A percentile compares a stretch with the other conserved stretches of the same genome.
Evolutionary conservation across 345 rosid species (phyloP).

Genomic region (Brassica incana): DNA sequence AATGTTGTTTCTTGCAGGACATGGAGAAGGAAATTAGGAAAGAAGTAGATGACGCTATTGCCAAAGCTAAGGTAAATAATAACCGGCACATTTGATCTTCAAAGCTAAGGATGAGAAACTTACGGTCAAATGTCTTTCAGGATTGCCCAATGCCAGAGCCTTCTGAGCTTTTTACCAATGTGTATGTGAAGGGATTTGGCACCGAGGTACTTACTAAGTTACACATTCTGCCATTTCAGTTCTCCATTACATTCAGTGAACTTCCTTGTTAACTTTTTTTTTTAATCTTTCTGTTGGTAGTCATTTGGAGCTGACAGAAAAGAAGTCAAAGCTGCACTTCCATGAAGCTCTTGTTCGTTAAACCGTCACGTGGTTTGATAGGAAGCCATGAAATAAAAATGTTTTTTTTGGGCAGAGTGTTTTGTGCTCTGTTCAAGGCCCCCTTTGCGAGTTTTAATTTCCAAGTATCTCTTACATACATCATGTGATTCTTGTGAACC

Average conservation of each 20-base stretch:
- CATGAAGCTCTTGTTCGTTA: slow-evolving; percentile 41
- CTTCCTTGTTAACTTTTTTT: not conserved
- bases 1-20: slow-evolving; percentile 50
- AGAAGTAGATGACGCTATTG: slow-evolving; percentile 92
- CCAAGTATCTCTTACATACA: not conserved
- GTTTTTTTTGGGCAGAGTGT: not conserved
- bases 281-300: slow-evolving; percentile 41
- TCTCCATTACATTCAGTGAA: not conserved
- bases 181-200: slow-evolving; percentile 75
- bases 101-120: not conserved
- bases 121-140: slow-evolving; percentile 43
- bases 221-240: not conserved
- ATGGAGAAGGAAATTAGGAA: slow-evolving; percentile 86
- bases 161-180: slow-evolving; percentile 79
- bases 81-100: not conserved
- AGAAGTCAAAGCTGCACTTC: slow-evolving; percentile 72
- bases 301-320: slow-evolving; percentile 88
- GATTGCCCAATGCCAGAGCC: slow-evolving; percentile 96
- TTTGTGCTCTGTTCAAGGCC: not conserved
- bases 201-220: slow-evolving; percentile 57
- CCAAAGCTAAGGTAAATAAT: slow-evolving; percentile 78
- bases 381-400: slow-evolving; percentile 22
- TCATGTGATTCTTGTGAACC: slow-evolving; percentile 15
- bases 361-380: slow-evolving; percentile 9
- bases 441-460: not conserved